Base-by-base conservation (phyloP, 495 filamentous ascomycete species). In the Chaetomium fimeti region DNA sequence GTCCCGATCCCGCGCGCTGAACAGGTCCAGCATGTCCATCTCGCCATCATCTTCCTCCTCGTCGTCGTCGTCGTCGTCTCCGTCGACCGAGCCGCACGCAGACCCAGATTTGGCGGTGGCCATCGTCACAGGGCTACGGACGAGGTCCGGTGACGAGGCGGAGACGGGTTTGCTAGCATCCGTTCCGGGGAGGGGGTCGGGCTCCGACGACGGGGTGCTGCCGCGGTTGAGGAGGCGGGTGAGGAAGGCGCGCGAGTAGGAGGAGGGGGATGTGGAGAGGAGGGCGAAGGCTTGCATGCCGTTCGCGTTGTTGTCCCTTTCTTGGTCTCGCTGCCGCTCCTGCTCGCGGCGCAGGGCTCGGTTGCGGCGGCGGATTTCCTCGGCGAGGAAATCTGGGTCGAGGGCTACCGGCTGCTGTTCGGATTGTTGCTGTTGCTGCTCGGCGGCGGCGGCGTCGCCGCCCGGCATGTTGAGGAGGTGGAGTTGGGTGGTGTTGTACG, bases 401-500 rank as follows among this genome's bases (percentile, higher is more conserved):
- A 62, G 64, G 47, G 42, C 15, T n/a, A 56, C 18, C 0, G 40
- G 61, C n/a, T 32, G 57, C 43, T 43, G 57, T 13, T 45, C n/a
- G 6, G 45, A 5, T 5, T 8, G 24, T 52, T 45, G 22, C 5
- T 45, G 48, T 5, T 55, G 25, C 24, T 56, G 38, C n/a, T 16
- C 25, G 2, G 48, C 60, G 24, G 49, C 51, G 7, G 22, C n/a
- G 25, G 5, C n/a, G 5, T 22, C 25, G n/a, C 28, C 57, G 52
- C 66, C 67, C 4, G 73, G 73, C 66, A 75, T 69, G 63, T 75
- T 65, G 28, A 76, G 62, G 29, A 93, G 81, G 53, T 85, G 83
- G 52, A 91, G 77, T 73, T 92, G 88, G 8, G 84, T 85, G 16
- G 91, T 96, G 72, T 96, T 95, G 71, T 92, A 94, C 6, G 89